phyloP scores from a whole-genome alignment of 768 basidiomycete genomes.

The Tricholoma saponaceum region DNA sequence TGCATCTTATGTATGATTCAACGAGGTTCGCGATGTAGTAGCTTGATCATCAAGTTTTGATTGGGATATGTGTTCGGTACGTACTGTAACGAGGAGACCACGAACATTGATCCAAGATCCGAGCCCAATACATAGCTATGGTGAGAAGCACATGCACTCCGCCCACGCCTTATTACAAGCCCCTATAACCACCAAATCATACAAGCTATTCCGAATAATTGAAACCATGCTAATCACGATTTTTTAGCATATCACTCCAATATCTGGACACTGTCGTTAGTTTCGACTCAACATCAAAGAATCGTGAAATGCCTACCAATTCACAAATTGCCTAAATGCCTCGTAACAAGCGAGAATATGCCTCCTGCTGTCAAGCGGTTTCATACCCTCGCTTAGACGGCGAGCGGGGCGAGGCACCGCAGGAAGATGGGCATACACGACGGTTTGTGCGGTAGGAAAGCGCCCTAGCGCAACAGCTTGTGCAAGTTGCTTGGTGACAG shows the following conservation, averaged over 20 bases:
- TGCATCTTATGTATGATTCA: background rate
- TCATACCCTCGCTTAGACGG: slow-evolving; percentile 25
- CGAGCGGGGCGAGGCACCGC: slow-evolving; percentile 6
- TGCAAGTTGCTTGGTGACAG: slow-evolving; percentile 17
- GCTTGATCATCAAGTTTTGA: no score
- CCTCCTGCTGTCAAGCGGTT: slow-evolving; percentile 24
- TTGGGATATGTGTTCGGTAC: no score
- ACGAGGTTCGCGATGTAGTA: no score
- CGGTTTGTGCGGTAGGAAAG: slow-evolving; percentile 12
- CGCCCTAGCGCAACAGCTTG: slow-evolving; percentile 8
- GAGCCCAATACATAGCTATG: no score
- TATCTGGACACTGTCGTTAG: background rate
- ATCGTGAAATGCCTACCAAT: no score
- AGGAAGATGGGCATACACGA: slow-evolving; percentile 11
- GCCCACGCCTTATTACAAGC: background rate
- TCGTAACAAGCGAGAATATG: slow-evolving; percentile 25
- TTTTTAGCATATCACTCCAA: slow-evolving; percentile 1
- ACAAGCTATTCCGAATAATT: slow-evolving; percentile 5
- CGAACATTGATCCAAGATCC: no score
- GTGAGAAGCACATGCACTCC: background rate
- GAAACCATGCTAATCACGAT: background rate
- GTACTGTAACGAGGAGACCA: no score
- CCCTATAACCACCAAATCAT: slow-evolving; percentile 9
- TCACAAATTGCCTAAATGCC: slow-evolving; percentile 7
- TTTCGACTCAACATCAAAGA: no score